Percentiles rank a stretch among this genome's conserved stretches.
These are phyloP conservation scores for Spathaspora gorwiae DNA, from an alignment of 805 yeast species.

Conservation along the genomic window DNA sequence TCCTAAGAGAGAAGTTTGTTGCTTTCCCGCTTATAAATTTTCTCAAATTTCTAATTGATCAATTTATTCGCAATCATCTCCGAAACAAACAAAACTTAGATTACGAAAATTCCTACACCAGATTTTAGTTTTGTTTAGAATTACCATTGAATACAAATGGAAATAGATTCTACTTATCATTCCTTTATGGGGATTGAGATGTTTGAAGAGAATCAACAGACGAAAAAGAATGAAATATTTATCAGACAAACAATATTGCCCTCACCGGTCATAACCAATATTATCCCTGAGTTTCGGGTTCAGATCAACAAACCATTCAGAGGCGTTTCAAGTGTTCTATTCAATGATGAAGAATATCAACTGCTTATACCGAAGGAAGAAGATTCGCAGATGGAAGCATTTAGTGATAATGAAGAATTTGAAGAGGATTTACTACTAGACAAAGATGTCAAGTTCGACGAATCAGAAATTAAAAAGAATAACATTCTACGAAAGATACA, in stretches of 20 bases:
- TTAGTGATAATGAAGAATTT: slow-evolving; percentile 29
- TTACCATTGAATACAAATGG: background rate
- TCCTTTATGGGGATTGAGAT: background rate
- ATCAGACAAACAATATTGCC: slow-evolving; percentile 35
- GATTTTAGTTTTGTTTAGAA: too few species aligned
- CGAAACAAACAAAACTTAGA: too few species aligned
- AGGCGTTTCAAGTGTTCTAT: slow-evolving; percentile 30
- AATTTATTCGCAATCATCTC: too few species aligned
- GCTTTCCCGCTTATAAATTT: too few species aligned
- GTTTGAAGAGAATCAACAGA: background rate
- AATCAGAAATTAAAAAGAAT: background rate
- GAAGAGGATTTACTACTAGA: slow-evolving; percentile 22
- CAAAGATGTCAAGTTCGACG: background rate
- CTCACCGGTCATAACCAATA: slow-evolving; percentile 34
- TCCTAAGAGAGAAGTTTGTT: too few species aligned
- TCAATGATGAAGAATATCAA: slow-evolving; percentile 37
- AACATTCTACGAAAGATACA: slow-evolving; percentile 9
- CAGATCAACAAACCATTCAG: slow-evolving; percentile 24
- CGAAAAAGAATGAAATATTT: slow-evolving; percentile 8
- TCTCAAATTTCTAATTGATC: too few species aligned
- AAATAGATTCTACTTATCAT: background rate
- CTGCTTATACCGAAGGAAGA: slow-evolving; percentile 25
- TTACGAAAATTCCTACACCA: too few species aligned
- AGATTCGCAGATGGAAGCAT: slow-evolving; percentile 37
- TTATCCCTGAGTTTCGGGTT: slow-evolving; percentile 32